phyloP scores from a whole-genome alignment of 2,329 filamentous ascomycete genomes.

The Metarhizium album region DNA sequence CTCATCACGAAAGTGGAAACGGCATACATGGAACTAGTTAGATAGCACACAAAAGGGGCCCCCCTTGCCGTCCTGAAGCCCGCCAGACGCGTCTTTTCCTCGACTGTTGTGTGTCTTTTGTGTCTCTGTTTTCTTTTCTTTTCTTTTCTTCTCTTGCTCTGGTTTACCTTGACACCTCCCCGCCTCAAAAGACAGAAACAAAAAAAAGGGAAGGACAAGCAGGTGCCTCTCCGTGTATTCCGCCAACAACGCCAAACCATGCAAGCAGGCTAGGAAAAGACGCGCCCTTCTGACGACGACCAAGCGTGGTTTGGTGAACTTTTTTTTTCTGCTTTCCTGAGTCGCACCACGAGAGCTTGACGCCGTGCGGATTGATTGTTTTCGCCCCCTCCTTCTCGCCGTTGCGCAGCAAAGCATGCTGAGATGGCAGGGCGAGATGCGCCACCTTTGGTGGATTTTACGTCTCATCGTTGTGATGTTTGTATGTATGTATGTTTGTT shows the following conservation, averaged over 20 bases:
- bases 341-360: not conserved
- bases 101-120: not conserved
- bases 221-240: slow-evolving; percentile 11
- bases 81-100: not conserved
- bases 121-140: not conserved
- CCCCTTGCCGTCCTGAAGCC: not conserved
- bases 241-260: slow-evolving; percentile 30
- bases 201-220: not conserved
- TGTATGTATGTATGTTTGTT: too few species aligned
- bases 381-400: too few species aligned
- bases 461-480: not conserved
- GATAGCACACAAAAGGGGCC: not conserved
- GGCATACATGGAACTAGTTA: not conserved
- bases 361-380: not conserved
- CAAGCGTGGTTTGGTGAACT: not conserved
- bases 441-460: not conserved
- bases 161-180: too few species aligned
- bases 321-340: not conserved
- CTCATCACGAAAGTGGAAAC: not conserved
- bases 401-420: not conserved
- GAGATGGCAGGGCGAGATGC: not conserved
- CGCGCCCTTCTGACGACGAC: not conserved
- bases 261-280: slow-evolving; percentile 28
- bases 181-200: too few species aligned
- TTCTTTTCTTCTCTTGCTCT: not conserved